Conservation (phyloP, 225 moss, liverwort and hornwort species). For the Ulota crispa region DNA sequence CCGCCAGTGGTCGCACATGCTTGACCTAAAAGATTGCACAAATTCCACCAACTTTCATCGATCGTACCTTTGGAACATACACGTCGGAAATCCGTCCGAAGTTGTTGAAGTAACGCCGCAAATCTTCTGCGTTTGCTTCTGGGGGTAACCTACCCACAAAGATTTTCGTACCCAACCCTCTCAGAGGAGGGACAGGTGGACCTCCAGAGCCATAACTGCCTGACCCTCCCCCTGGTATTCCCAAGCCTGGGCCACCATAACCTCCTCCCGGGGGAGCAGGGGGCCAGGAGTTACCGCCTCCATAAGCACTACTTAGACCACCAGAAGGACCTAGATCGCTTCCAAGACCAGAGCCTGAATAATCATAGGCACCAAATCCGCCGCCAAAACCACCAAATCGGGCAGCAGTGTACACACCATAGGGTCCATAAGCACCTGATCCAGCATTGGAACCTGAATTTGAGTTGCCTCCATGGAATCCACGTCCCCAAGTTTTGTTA, state of each 20-base stretch:
- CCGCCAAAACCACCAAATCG: constrained; percentile 94
- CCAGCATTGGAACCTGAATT: constrained; percentile 54
- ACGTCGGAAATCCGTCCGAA: constrained; percentile 96
- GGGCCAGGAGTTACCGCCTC: constrained; percentile 80
- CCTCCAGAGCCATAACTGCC: constrained; percentile 64
- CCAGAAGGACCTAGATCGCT: constrained; percentile 73
- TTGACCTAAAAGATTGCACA: background rate
- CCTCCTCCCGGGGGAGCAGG: constrained; percentile 74
- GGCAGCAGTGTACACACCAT: constrained; percentile 92
- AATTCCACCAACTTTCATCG: background rate
- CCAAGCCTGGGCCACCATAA: constrained; percentile 78
- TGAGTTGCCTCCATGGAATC: constrained; percentile 62
- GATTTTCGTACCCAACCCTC: constrained; percentile 87
- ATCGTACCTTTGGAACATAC: constrained; percentile 86
- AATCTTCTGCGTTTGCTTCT: constrained; percentile 91
- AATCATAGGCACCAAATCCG: constrained; percentile 89
- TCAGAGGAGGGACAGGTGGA: constrained; percentile 60
- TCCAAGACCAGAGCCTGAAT: constrained; percentile 78
- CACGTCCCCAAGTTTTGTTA: constrained; percentile 87
- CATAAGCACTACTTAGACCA: constrained; percentile 78
- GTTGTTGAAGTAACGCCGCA: constrained; percentile 95
- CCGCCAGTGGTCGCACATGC: background rate
- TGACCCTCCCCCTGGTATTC: constrained; percentile 73
- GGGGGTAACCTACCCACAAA: constrained; percentile 95
- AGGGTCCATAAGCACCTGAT: constrained; percentile 86